Conservation (phyloP, 2,329 filamentous ascomycete species). For the Pseudonectria foliicola region DNA sequence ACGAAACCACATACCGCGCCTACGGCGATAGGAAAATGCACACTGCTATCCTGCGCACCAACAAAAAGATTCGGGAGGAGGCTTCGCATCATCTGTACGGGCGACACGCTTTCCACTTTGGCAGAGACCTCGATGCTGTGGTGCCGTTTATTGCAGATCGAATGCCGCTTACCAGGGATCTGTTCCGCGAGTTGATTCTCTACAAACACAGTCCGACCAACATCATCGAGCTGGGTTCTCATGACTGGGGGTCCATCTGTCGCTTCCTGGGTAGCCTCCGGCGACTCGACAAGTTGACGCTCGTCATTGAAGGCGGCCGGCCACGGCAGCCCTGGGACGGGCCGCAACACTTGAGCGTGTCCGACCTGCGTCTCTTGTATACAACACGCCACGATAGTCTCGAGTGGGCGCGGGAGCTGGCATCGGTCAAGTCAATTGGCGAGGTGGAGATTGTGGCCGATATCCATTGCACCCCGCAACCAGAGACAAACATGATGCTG, state of each 20-base stretch:
- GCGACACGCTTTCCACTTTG: conserved; percentile 52
- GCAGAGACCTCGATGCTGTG: conserved; percentile 51
- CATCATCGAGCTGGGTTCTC: conserved; percentile 25
- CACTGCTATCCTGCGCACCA: conserved; percentile 38
- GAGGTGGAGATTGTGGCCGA: conserved; percentile 46
- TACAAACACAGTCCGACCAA: conserved; percentile 48
- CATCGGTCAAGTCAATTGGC: conserved; percentile 40
- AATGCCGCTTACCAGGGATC: conserved; percentile 37
- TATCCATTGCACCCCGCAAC: conserved; percentile 46
- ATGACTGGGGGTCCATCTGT: conserved; percentile 49
- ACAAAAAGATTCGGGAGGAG: conserved; percentile 45
- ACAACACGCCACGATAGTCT: conserved; percentile 41
- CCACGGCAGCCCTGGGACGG: conserved; percentile 42
- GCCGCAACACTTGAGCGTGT: conserved; percentile 35
- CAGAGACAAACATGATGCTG: conserved; percentile 46
- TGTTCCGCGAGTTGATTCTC: conserved; percentile 44
- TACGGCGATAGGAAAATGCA: conserved; percentile 27
- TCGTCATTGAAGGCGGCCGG: conserved; percentile 51
- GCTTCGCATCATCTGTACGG: conserved; percentile 50
- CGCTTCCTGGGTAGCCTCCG: conserved; percentile 35
- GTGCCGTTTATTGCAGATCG: conserved; percentile 53
- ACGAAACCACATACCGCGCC: conserved; percentile 46
- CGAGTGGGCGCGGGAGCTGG: conserved; percentile 51
- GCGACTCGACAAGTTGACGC: conserved; percentile 35
- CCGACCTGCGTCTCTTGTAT: conserved; percentile 40